Evolutionary conservation across 768 basidiomycete species (phyloP), one percentile per base, ranked within the genome.

Genomic region (Tricholoma bakamatsutake): DNA sequence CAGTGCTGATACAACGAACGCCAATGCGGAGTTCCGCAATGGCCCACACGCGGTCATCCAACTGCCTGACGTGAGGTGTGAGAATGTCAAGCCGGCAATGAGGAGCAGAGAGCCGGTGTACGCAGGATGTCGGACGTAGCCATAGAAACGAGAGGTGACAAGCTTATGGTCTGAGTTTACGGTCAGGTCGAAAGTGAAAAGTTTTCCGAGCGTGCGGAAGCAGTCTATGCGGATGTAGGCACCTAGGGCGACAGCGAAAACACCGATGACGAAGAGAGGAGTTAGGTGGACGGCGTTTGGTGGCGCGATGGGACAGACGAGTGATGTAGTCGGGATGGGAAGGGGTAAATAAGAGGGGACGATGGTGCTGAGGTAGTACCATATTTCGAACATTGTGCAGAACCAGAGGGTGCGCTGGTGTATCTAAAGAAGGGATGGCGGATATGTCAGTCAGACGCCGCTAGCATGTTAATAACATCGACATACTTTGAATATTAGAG

Each of bases 161-260:
- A 80, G 65, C 51, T 59, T 70, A 61, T 80, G 78, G 11, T 63
- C 59, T 6, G 73, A 75, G 45, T 74, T 73, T 21, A 80, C 64
- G 39, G 75, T 76, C 54, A 80, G 71, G 50, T 80, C 79, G 53
- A 78, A 79, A 4, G 79, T 79, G 61, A 80, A 80, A 47, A 77
- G 62, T 11, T 70, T 63, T 4, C 76, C 76, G 10, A 80, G 71
- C n/a, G 76, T 71, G 34, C 60, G 66, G 64, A 75, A 79, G 54
- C 78, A 79, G 50, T 66, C 69, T 18, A 78, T 53, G 39, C 78
- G 77, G 43, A 78, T 74, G 35, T 69, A 65, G 37, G 69, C 64
- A 6, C 75, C 77, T 11, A 67, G 53, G 5, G 67, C 59, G 40
- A 74, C 69, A 21, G 70, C 61, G 12, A 71, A 42, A 34, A 73